Conservation (phyloP, 2,329 filamentous ascomycete genomes). For the Juglanconis oblonga region DNA sequence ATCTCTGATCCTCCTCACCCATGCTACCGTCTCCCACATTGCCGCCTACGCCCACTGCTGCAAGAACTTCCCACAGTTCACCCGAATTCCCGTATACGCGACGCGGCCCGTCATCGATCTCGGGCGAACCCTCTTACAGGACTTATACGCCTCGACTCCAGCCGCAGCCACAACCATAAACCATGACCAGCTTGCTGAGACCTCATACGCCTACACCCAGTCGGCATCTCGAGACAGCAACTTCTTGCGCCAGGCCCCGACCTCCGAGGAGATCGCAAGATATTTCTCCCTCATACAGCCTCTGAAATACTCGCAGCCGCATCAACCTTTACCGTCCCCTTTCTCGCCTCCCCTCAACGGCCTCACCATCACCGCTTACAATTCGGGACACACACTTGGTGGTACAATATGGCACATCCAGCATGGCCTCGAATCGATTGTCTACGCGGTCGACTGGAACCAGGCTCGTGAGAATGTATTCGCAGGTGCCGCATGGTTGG, state of each 20-base stretch:
- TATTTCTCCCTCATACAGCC: constrained; percentile 91
- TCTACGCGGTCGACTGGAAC: constrained; percentile 98
- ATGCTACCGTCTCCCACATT: constrained; percentile 87
- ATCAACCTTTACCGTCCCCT: constrained; percentile 81
- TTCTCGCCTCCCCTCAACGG: constrained; percentile 88
- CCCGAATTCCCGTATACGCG: constrained; percentile 89
- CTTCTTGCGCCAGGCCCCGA: constrained; percentile 67
- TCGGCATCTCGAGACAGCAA: constrained; percentile 48
- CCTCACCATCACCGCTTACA: constrained; percentile 93
- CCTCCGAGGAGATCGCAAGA: constrained; percentile 80
- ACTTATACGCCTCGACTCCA: constrained; percentile 86
- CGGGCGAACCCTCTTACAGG: constrained; percentile 84
- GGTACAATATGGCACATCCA: constrained; percentile 99
- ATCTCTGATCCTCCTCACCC: constrained; percentile 90
- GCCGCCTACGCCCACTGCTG: constrained; percentile 95
- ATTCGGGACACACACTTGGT: constrained; percentile 90
- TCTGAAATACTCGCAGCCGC: constrained; percentile 94
- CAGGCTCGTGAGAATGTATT: constrained; percentile 95
- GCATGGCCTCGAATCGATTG: constrained; percentile 92
- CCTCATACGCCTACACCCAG: constrained; percentile 53
- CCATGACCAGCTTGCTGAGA: constrained; percentile 66
- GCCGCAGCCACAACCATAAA: constrained; percentile 84
- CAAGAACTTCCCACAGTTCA: constrained; percentile 91
- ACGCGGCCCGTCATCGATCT: constrained; percentile 91
- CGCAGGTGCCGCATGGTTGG: constrained; percentile 89